phyloP scores from a whole-genome alignment of 108 stramenopile species.

The Fistulifera pelliculosa region DNA sequence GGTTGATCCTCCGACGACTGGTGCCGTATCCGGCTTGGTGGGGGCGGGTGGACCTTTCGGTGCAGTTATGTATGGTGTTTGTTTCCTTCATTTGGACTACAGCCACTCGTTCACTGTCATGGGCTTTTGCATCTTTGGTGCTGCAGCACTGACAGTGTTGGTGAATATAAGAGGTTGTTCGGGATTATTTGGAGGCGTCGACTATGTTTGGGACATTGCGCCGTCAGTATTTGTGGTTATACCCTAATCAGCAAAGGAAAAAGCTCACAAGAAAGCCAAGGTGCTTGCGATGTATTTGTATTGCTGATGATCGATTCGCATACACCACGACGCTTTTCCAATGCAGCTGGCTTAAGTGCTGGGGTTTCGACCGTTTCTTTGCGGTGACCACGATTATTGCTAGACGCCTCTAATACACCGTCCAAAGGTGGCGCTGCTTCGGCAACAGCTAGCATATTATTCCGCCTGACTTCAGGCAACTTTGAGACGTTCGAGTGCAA shows the following conservation, averaged over 20 bases:
- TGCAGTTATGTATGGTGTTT: conserved; percentile 49
- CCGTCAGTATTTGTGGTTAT: too few relatives aligned
- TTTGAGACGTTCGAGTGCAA: too few relatives aligned
- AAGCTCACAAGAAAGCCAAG: neutral
- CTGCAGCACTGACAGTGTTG: conserved; percentile 35
- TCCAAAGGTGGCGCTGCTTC: too few relatives aligned
- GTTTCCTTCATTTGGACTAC: conserved; percentile 36
- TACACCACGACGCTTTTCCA: too few relatives aligned
- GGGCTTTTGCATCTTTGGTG: conserved; percentile 37
- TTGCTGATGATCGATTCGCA: neutral
- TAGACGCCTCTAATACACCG: too few relatives aligned
- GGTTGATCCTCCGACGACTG: conserved; percentile 50
- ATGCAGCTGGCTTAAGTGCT: too few relatives aligned
- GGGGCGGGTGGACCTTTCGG: conserved; percentile 74
- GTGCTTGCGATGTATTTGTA: neutral
- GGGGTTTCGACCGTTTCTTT: too few relatives aligned
- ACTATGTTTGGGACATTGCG: too few relatives aligned
- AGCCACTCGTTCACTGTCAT: conserved; percentile 33
- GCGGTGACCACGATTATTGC: too few relatives aligned
- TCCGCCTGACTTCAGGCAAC: too few relatives aligned
- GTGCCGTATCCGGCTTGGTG: conserved; percentile 70
- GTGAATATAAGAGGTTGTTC: conserved; percentile 62
- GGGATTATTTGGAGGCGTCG: conserved; percentile 18
- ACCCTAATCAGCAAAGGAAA: too few relatives aligned
- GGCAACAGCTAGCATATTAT: too few relatives aligned